phyloP scores from a whole-genome alignment of 2,329 filamentous ascomycete species.

The Sordariomycetes sp. region DNA sequence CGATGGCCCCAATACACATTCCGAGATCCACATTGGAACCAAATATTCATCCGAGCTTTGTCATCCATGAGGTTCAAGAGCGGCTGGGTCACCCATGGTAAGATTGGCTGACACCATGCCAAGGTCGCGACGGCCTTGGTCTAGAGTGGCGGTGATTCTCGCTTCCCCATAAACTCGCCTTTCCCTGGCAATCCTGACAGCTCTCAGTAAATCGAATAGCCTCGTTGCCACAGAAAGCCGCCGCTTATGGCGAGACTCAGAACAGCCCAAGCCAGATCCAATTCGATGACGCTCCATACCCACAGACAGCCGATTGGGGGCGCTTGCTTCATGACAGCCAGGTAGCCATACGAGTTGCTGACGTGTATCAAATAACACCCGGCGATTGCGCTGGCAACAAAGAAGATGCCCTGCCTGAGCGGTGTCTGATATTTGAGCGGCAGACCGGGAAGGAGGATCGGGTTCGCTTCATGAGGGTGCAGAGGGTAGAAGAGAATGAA shows the following conservation, averaged over 20 bases:
- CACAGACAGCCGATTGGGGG: slow-evolving; percentile 85
- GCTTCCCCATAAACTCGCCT: too few relatives aligned
- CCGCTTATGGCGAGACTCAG: slow-evolving; percentile 37
- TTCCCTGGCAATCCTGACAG: too few relatives aligned
- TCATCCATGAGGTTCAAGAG: too few relatives aligned
- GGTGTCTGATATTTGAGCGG: slow-evolving; percentile 33
- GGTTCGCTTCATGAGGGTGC: slow-evolving; percentile 40
- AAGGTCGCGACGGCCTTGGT: too few relatives aligned
- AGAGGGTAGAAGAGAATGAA: slow-evolving; percentile 45
- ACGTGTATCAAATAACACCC: slow-evolving; percentile 78
- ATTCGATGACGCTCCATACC: slow-evolving; percentile 88
- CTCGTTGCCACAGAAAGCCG: slow-evolving; percentile 37
- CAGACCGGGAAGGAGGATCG: slow-evolving; percentile 39
- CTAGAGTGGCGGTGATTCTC: too few relatives aligned
- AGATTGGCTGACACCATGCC: too few relatives aligned
- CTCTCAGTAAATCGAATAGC: slow-evolving; percentile 33
- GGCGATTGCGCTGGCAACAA: slow-evolving; percentile 45
- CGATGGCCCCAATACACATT: too few relatives aligned
- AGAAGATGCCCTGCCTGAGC: slow-evolving; percentile 55
- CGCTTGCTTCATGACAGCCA: slow-evolving; percentile 83
- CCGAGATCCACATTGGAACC: too few relatives aligned
- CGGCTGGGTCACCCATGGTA: too few relatives aligned
- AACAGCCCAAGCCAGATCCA: slow-evolving; percentile 60
- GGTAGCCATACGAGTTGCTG: slow-evolving; percentile 71
- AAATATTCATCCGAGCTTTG: too few relatives aligned